Evolutionary conservation across 352 stramenopile genomes (phyloP).

Genomic region (Phytophthora constricta): DNA sequence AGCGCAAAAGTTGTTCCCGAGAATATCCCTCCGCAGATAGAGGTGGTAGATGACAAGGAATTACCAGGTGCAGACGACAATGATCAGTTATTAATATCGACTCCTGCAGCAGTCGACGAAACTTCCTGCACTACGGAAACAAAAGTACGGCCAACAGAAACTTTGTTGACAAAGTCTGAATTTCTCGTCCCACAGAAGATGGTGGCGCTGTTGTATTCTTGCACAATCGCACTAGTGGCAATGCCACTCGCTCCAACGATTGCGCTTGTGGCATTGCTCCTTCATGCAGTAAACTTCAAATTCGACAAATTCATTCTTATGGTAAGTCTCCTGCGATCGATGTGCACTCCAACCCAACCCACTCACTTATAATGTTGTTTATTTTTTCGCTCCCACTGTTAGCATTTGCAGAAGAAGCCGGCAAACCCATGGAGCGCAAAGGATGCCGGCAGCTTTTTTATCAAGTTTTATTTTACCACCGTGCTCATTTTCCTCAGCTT

Average conservation of each 20-base stretch:
- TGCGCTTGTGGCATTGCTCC: constrained; percentile 54
- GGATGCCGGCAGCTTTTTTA: constrained; percentile 83
- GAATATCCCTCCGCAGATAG: not conserved
- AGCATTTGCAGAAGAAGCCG: constrained; percentile 80
- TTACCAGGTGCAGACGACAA: not conserved
- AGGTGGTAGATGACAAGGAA: not conserved
- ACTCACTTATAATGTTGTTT: not conserved
- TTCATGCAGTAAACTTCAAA: constrained; percentile 83
- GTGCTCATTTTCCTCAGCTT: constrained; percentile 67
- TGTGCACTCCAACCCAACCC: not conserved
- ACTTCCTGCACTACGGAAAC: not conserved
- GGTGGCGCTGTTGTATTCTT: constrained; percentile 83
- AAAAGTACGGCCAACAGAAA: not conserved
- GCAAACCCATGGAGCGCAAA: constrained; percentile 75
- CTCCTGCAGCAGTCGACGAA: constrained; percentile 1
- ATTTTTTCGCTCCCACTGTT: not conserved
- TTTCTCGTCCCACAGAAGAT: constrained; percentile 86
- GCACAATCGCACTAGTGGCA: constrained; percentile 72
- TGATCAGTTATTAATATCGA: constrained; percentile 1
- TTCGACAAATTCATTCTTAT: constrained; percentile 82
- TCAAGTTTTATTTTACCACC: constrained; percentile 88
- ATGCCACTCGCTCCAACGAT: constrained; percentile 72
- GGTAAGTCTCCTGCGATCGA: constrained; percentile 37
- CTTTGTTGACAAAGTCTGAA: constrained; percentile 50
- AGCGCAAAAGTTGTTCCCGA: constrained; percentile 33